These are phyloP conservation scores for Epichloe baconii DNA, from an alignment of 2,329 filamentous ascomycete genomes.

Conservation along the genomic window DNA sequence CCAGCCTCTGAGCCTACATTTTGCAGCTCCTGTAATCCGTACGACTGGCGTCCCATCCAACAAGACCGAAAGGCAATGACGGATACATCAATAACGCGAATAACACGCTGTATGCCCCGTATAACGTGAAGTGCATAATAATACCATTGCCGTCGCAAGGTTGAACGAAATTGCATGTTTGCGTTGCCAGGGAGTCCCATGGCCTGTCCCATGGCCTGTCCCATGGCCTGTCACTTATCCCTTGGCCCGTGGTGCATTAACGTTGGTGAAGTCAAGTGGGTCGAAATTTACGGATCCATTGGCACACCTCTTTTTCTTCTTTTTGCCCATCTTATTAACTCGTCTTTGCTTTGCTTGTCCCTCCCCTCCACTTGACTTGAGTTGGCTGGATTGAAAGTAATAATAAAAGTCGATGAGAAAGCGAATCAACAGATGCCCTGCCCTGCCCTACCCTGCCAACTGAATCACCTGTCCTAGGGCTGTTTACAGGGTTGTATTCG, in stretches of 20 bases:
- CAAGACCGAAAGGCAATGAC: background rate
- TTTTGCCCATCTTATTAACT: too few species aligned
- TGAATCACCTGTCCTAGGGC: background rate
- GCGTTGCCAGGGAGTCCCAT: constrained; percentile 1
- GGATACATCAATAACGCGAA: background rate
- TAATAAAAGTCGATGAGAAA: too few species aligned
- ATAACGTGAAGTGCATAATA: too few species aligned
- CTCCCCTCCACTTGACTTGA: background rate
- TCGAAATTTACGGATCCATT: constrained; percentile 12
- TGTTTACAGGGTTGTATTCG: background rate
- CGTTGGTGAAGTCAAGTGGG: constrained; percentile 13
- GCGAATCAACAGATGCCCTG: too few species aligned
- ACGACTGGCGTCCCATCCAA: background rate
- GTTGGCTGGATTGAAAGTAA: too few species aligned
- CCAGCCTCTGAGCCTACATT: background rate
- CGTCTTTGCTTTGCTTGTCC: background rate
- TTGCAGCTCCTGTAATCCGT: background rate
- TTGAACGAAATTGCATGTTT: constrained; percentile 2
- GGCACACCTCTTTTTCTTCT: constrained; percentile 1
- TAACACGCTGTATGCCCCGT: too few species aligned
- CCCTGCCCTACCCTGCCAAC: background rate
- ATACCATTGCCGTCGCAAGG: too few species aligned
- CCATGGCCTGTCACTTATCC: background rate
- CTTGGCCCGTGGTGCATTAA: constrained; percentile 2
- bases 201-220: background rate